Base-by-base conservation (phyloP, 2,329 filamentous ascomycete genomes). In the Harringtonia lauricola region DNA sequence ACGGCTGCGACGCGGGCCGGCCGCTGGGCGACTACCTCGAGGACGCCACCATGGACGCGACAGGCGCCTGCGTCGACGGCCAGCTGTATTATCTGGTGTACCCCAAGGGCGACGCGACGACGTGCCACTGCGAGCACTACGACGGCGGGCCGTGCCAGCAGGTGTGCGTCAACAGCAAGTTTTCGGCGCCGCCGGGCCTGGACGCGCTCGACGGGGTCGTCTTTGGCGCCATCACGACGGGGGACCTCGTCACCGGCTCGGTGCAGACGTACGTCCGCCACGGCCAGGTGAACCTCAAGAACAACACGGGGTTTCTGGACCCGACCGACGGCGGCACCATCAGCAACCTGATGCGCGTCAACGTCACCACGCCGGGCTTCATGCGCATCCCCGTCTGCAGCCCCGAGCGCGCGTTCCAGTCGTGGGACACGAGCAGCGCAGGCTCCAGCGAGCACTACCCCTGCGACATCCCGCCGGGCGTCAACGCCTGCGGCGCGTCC, bases 141-240 rank as follows among this genome's bases (percentile, higher is more conserved):
- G 46, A 46, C 14, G 42, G 46, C 21, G 22, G 24, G 2, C n/a
- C n/a, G n/a, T 45, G 55, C n/a, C 47, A 61, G 30, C 35, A 60
- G n/a, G 44, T 43, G 5, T 47, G 51, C 14, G 62, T 58, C 1
- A 41, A 47, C 2, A 53, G 59, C 18, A n/a, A n/a, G n/a, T n/a
- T n/a, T n/a, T n/a, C n/a, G n/a, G n/a, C n/a, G n/a, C n/a, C n/a
- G n/a, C n/a, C n/a, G n/a, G 57, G 65, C 6, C 66, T 70, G 42
- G 47, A 46, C 29, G 44, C 63, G 18, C 50, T 70, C 2, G 59
- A 59, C 26, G 51, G 60, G 2, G 59, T 61, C 10, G 57, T 61
- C 0, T 34, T 8, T 14, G 31, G 31, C 17, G 7, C 5, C 31
- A 14, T 34, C 31, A 34, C 31, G 7, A 34, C 7, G 31, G 31